phyloP scores from a whole-genome alignment of 148 eudicot species.

The Fagopyrum homotropicum region DNA sequence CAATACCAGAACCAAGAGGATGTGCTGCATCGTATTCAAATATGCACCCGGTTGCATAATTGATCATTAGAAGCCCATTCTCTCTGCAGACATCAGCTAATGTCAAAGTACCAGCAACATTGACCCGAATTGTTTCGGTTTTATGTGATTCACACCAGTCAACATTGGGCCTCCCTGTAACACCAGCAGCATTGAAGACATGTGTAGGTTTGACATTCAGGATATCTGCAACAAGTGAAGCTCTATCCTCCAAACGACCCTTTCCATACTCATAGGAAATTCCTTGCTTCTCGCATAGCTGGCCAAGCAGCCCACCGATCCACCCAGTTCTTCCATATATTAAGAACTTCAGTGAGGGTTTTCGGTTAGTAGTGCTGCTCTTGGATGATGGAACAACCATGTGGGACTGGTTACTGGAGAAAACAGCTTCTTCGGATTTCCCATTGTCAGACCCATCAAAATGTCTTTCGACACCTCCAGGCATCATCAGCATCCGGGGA shows the following conservation, averaged over 20 bases:
- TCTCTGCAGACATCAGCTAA: slow-evolving; percentile 60
- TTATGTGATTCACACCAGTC: slow-evolving; percentile 71
- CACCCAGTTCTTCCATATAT: slow-evolving; percentile 60
- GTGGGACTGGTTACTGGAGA: slow-evolving; percentile 16
- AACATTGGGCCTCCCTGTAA: slow-evolving; percentile 67
- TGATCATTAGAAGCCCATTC: slow-evolving; percentile 52
- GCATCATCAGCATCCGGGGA: slow-evolving; percentile 51
- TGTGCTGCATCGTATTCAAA: slow-evolving; percentile 56
- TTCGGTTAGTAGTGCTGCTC: slow-evolving; percentile 20
- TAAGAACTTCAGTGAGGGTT: slow-evolving; percentile 40
- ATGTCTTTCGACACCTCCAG: slow-evolving; percentile 34
- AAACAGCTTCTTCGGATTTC: slow-evolving; percentile 14
- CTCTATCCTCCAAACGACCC: slow-evolving; percentile 52
- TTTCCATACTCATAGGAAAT: slow-evolving; percentile 44
- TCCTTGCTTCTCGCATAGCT: slow-evolving; percentile 51
- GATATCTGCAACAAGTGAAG: slow-evolving; percentile 37
- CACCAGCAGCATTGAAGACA: slow-evolving; percentile 66
- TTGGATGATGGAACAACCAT: slow-evolving; percentile 29
- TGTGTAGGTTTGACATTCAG: slow-evolving; percentile 46
- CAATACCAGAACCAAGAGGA: slow-evolving; percentile 59
- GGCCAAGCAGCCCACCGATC: slow-evolving; percentile 57
- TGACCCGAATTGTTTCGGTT: slow-evolving; percentile 56
- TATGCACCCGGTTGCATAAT: slow-evolving; percentile 67
- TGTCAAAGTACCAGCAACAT: slow-evolving; percentile 53
- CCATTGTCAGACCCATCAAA: slow-evolving; percentile 28